Evolutionary conservation across 495 filamentous ascomycete species (phyloP).

Genomic region (Margaritispora aquatica): DNA sequence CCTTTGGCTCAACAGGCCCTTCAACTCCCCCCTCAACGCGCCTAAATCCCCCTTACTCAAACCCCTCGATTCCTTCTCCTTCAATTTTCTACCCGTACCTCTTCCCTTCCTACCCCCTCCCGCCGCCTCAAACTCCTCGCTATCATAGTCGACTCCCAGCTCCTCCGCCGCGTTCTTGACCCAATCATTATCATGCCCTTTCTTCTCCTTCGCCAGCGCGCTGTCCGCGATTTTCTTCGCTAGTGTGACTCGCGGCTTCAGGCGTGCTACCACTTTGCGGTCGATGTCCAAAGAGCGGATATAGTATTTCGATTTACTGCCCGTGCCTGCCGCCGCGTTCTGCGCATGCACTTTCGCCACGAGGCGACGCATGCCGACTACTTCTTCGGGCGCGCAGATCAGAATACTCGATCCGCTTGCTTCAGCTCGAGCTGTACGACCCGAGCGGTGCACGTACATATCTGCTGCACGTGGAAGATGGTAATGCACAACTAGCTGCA

Average conservation of each 20-base stretch:
- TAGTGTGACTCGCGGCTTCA: slow-evolving; percentile 67
- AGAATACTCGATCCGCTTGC: slow-evolving; percentile 73
- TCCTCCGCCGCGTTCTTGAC: slow-evolving; percentile 81
- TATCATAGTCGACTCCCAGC: slow-evolving; percentile 88
- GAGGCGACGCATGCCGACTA: slow-evolving; percentile 72
- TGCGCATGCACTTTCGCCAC: slow-evolving; percentile 64
- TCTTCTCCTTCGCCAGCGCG: slow-evolving; percentile 77
- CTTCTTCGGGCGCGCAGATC: slow-evolving; percentile 88
- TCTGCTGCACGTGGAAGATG: slow-evolving; percentile 90
- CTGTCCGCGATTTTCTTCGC: slow-evolving; percentile 83
- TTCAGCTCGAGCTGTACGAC: slow-evolving; percentile 83
- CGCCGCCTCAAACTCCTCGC: slow-evolving; percentile 67
- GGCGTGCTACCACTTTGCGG: slow-evolving; percentile 63
- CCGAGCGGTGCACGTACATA: slow-evolving; percentile 91
- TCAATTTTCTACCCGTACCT: slow-evolving; percentile 61
- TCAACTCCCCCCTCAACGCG: slow-evolving; percentile 54
- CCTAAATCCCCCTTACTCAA: slow-evolving; percentile 67
- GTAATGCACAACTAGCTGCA: slow-evolving; percentile 88
- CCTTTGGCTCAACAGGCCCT: slow-evolving; percentile 59
- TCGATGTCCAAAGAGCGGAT: slow-evolving; percentile 79
- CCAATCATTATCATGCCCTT: slow-evolving; percentile 77
- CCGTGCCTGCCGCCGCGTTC: slow-evolving; percentile 25
- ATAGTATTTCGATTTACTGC: slow-evolving; percentile 48
- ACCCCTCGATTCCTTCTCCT: slow-evolving; percentile 61
- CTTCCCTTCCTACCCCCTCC: slow-evolving; percentile 59